Evolutionary conservation across 805 yeast genomes (phyloP), one percentile per base, ranked within the genome.

Genomic region (Hanseniaspora occidentalis): DNA sequence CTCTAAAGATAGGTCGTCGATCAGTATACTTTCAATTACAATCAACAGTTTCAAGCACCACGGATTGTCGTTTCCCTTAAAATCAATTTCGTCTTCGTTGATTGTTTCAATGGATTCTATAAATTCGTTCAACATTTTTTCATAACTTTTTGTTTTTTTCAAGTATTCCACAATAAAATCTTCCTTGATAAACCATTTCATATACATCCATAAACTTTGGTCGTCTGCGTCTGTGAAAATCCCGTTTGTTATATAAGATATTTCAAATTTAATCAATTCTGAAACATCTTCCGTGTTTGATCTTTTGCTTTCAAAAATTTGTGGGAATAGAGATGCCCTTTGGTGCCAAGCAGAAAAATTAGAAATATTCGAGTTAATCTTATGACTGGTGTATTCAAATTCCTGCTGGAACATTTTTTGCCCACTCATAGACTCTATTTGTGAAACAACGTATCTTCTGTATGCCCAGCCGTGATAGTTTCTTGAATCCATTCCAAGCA

Each of bases 381-480:
- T 81, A 38, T 64, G 60, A 0, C 89, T 80, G 1, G 96, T 85
- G 59, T 75, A 89, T 20, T 70, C 69, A 49, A 85, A 77, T 58
- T 89, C 97, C 4, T 60, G 46, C 27, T 52, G 40, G n/a, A 62
- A 60, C 47, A 57, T 53, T 38, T 55, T 64, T 16, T 47, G 37
- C 1, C 53, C 56, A 0, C 55, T 48, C 8, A 47, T 25, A 7
- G 39, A 29, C 37, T 57, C 54, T 31, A 63, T 49, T 20, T 52
- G 60, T 3, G 54, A 52, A 4, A 84, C 73, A 6, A 92, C 75
- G 41, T 73, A 72, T 43, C 97, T 67, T 52, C 98, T 67, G 57
- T 92, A 92, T 37, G 83, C 85, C 98, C 98, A 89, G 1, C 95
- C 97, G 57, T 88, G 96, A 58, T 70, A 92, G 56, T 92, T 92